A percentile compares a stretch with the other conserved stretches of the same genome.
Conservation (phyloP, 208 protist genomes). For the Strigomonas galati region DNA sequence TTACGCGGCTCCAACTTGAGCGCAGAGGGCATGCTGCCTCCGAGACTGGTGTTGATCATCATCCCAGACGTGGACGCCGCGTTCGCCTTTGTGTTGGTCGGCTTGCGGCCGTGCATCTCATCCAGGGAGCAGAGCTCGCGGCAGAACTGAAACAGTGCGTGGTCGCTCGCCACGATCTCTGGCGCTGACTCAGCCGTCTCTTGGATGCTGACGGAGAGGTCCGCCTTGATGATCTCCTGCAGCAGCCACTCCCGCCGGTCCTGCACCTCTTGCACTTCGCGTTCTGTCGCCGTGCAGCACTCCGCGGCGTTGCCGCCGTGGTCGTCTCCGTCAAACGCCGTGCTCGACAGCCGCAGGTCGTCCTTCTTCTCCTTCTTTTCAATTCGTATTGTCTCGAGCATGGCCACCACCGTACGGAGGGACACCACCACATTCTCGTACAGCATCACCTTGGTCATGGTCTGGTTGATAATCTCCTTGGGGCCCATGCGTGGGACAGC, state of each 20-base stretch:
- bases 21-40: background rate
- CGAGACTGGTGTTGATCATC: background rate
- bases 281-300: background rate
- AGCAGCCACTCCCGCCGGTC: constrained; percentile 22
- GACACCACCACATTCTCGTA: constrained; percentile 67
- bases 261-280: constrained; percentile 3
- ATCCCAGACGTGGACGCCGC: background rate
- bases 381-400: constrained; percentile 23
- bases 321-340: background rate
- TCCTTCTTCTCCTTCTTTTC: background rate
- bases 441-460: constrained; percentile 15
- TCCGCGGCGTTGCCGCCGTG: background rate
- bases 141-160: background rate
- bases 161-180: constrained; percentile 4
- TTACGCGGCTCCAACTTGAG: background rate
- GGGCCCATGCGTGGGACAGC: background rate
- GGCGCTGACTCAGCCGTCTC: constrained; percentile 11
- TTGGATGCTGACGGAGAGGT: constrained; percentile 19
- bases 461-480: background rate
- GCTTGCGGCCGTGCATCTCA: background rate
- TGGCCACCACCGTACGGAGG: constrained; percentile 25
- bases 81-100: background rate
- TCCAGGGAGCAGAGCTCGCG: background rate
- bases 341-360: background rate
- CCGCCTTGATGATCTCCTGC: constrained; percentile 26